Base-by-base conservation (phyloP, 441 rosid genomes). In the Capsella rubella region DNA sequence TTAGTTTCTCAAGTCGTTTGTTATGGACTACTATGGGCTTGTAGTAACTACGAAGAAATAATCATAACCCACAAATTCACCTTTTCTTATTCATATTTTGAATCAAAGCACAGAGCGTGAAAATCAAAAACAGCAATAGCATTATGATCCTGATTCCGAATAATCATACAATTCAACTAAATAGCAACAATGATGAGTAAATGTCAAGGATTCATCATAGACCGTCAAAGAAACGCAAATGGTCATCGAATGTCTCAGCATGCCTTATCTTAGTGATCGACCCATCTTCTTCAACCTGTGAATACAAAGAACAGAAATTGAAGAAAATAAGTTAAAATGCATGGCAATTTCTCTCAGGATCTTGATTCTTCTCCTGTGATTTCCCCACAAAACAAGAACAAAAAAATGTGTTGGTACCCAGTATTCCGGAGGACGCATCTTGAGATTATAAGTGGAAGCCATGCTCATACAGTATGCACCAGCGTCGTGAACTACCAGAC, bases 391-490 rank as follows among this genome's bases (percentile, higher is more conserved):
- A 46, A 31, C 16, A 73, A 61, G 46, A 71, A 18, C 31, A 69
- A 37, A 47, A 42, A 35, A 31, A 14, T 29, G 56, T 64, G 42
- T 64, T 3, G 35, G 50, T 90, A 95, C 99, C 99, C 98, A 95
- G 82, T 93, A 93, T 82, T 93, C 98, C 0, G 99, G 97, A 73
- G 98, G 99, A 21, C 98, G 97, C 98, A 95, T 93, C 85, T 95
- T 95, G 77, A 95, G 92, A 79, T 95, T 95, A 91, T 95, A 95
- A 28, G 98, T 91, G 1, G 99, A 95, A 51, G 99, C 98, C 99
- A 95, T 95, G 83, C 99, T 95, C 99, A 95, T 95, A 87, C 99
- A 93, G 71, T 95, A 95, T 16, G 98, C 99, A 52, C 99, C 99
- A 4, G 98, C 99, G 69, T 95, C 99, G 57, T 91, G 98, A 78